Evolutionary conservation across 78 protist genomes (phyloP).

Genomic region (Dictyostelium purpureum): DNA sequence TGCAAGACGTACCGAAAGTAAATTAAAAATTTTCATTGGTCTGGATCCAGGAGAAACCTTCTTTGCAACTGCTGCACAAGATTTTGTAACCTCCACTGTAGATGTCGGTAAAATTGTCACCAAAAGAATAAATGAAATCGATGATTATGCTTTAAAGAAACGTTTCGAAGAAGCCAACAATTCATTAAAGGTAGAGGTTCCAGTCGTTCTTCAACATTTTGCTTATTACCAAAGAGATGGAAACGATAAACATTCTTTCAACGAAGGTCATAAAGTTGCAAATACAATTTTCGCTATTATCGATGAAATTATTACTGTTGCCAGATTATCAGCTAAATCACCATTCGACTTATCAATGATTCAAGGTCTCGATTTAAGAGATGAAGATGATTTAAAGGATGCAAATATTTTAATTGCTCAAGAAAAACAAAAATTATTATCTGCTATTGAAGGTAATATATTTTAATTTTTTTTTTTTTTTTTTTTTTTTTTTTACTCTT

Average conservation of each 20-base stretch:
- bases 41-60: constrained; percentile 62
- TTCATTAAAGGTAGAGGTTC: constrained; percentile 54
- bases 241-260: constrained; percentile 23
- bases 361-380: constrained; percentile 55
- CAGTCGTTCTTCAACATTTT: constrained; percentile 46
- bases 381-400: constrained; percentile 67
- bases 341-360: constrained; percentile 77
- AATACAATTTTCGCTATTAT: constrained; percentile 12
- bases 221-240: constrained; percentile 60
- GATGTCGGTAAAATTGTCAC: constrained; percentile 62
- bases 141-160: constrained; percentile 43
- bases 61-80: constrained; percentile 68
- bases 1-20: constrained; percentile 14
- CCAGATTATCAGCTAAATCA: constrained; percentile 67
- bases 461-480: not conserved
- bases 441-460: constrained; percentile 59
- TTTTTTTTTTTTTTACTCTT: not conserved
- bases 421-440: constrained; percentile 36
- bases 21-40: constrained; percentile 55
- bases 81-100: constrained; percentile 37
- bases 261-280: constrained; percentile 13
- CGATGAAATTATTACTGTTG: constrained; percentile 59
- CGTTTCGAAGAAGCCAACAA: constrained; percentile 66
- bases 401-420: constrained; percentile 62
- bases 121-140: constrained; percentile 54